Base-by-base conservation (phyloP, 768 basidiomycete species). In the Trichaptum fuscoviolaceum region DNA sequence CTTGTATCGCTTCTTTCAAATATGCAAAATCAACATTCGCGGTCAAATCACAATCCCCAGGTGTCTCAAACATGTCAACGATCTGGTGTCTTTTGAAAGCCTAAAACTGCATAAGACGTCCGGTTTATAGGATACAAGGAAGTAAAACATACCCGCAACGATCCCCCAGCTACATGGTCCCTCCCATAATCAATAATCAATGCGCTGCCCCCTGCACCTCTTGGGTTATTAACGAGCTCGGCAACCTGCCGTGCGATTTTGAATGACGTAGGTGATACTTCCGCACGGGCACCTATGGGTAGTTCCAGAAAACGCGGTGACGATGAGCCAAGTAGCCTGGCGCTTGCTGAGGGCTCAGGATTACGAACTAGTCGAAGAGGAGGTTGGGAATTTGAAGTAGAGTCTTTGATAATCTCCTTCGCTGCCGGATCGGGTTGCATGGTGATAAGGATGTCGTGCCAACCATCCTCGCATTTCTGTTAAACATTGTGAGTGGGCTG, bases 11-110 rank as follows among this genome's bases (percentile, higher is more conserved):
- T 77, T 97, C 94, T 72, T 84, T 83, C 60, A 99, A 81, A 74
- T 92, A 93, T 0, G 88, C 85, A 77, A 99, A 99, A 77, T 99
- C 96, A 62, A 99, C 96, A 72, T 99, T 97, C n/a, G 91, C 89
- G 0, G 97, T 99, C 61, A 99, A 78, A 75, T 99, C 97, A 57
- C 92, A 90, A 57, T 91, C 83, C 20, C 97, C 97, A 0, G 96
- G 95, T 10, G 82, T 79, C 64, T 90, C 82, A 73, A 99, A 96
- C 3, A 92, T 81, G 74, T 96, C 90, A 1, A 92, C 90, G 17
- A 94, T 86, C 66, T 88, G 83, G 73, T 99, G 97, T 24, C 87
- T 81, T 75, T 89, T 90, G 83, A 99, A 98, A 0, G 91, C 97
- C 96, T 98, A 30, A 17, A 4, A 24, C 62, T 12, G 23, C 12